Evolutionary conservation across 2,329 filamentous ascomycete species (phyloP), one percentile per base, ranked within the genome.

Genomic region (Xylariaceae sp.): DNA sequence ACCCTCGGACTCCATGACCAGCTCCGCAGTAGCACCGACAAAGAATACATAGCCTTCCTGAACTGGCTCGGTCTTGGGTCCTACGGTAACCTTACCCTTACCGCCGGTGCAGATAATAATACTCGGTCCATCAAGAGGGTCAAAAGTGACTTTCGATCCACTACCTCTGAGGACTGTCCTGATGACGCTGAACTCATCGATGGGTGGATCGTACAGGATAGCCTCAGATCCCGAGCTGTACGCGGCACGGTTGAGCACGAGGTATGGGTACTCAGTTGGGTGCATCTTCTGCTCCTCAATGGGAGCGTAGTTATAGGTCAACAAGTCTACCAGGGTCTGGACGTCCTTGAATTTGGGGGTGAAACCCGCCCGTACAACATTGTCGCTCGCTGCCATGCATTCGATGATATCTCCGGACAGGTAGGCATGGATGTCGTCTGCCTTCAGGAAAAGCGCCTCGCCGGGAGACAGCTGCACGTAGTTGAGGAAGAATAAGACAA

Each of bases 271-370:
- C 67, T 95, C 89, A 16, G 80, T 81, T 0, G 95, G 91, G 4
- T 81, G 71, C 88, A 99, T 96, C 79, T 97, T 97, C 74, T 99
- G 95, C 75, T 96, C 88, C 58, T 90, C 88, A 63, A 97, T 97
- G 2, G 95, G 93, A 0, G 95, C 93, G 69, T 96, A 97, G 66
- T 88, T 90, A 79, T 99, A 99, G 0, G 95, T 99, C 64, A 99
- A 79, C 88, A 96, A 96, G 59, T 86, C 82, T 32, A 93, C 91
- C 10, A 99, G 81, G 0, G 92, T 98, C 51, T 87, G 77, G 20
- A 98, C 91, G 66, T 99, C 95, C 78, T 98, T 97, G 83, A 96
- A 99, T 73, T 99, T 99, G 53, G 95, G 95, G 0, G 95, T 99
- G 75, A 99, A 95, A 43, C 95, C 95, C 0, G 95, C 95, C 53